A percentile compares a stretch with the other conserved stretches of the same genome.
Conservation (phyloP, 2,329 filamentous ascomycete genomes). For the Blastomyces parvus region DNA sequence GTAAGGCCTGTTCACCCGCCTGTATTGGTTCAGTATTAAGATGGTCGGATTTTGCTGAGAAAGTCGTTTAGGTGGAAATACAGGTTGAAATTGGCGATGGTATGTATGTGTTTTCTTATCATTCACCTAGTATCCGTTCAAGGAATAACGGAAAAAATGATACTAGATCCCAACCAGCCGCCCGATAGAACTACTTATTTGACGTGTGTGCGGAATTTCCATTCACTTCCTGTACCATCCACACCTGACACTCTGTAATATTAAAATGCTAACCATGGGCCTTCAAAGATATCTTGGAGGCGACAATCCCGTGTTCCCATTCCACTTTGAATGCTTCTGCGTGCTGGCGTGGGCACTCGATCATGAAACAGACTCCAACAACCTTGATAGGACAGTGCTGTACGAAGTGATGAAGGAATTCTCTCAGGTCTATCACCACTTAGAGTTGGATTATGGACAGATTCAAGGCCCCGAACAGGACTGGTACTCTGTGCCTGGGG, state of each 20-base stretch:
- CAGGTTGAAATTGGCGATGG: background rate
- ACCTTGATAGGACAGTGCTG: conserved; percentile 4
- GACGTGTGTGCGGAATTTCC: background rate
- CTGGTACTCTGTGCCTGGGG: conserved; percentile 3
- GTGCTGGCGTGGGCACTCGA: background rate
- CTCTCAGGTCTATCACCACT: background rate
- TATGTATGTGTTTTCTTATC: background rate
- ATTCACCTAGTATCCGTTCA: background rate
- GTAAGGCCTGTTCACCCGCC: background rate
- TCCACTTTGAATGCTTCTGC: conserved; percentile 1
- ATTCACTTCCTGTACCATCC: background rate
- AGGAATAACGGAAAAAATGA: background rate
- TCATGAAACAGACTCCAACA: background rate
- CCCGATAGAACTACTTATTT: background rate
- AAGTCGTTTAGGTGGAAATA: background rate
- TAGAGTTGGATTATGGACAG: conserved; percentile 5
- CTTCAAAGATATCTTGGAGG: background rate
- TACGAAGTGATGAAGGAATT: background rate
- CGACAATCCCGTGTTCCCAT: background rate
- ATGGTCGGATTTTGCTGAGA: background rate
- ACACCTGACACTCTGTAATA: background rate
- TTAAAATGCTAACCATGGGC: background rate
- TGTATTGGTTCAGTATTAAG: background rate
- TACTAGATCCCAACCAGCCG: conserved; percentile 1
- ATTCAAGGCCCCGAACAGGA: background rate